Conservation (phyloP, 2,329 filamentous ascomycete genomes). For the Sporothrix brasiliensis region DNA sequence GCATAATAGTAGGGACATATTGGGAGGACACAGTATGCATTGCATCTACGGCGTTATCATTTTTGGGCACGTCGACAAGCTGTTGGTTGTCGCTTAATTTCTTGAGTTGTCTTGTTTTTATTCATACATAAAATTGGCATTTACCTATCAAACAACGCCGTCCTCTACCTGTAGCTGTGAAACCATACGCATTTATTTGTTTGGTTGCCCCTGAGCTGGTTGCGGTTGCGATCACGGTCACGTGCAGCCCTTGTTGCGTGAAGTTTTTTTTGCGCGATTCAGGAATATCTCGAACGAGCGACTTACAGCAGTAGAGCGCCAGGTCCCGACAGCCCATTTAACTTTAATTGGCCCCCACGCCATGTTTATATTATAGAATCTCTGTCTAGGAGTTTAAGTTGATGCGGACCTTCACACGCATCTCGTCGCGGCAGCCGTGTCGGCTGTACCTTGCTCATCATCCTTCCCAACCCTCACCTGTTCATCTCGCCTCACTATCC, state of each 20-base stretch:
- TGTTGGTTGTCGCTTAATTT: constrained; percentile 3
- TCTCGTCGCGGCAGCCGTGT: constrained; percentile 4
- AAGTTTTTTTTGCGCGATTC: constrained; percentile 14
- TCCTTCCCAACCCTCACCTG: background rate
- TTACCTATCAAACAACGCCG: background rate
- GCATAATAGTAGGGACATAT: constrained; percentile 16
- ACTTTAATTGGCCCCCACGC: background rate
- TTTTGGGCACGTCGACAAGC: background rate
- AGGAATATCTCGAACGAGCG: background rate
- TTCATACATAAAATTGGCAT: background rate
- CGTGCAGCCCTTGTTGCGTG: background rate
- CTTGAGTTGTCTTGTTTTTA: background rate
- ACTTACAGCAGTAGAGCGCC: background rate
- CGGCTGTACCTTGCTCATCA: background rate
- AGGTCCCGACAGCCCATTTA: background rate
- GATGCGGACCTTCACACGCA: background rate
- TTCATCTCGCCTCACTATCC: too few relatives aligned
- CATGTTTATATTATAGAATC: background rate
- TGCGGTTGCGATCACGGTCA: background rate
- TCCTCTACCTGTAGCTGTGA: background rate
- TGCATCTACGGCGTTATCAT: constrained; percentile 7
- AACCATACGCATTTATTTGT: background rate
- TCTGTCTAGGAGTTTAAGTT: too few relatives aligned
- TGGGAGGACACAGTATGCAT: constrained; percentile 5
- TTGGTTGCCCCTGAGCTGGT: constrained; percentile 19